Conservation (phyloP, 2,329 filamentous ascomycete genomes). For the Ophiocordyceps camponoti-floridani region DNA sequence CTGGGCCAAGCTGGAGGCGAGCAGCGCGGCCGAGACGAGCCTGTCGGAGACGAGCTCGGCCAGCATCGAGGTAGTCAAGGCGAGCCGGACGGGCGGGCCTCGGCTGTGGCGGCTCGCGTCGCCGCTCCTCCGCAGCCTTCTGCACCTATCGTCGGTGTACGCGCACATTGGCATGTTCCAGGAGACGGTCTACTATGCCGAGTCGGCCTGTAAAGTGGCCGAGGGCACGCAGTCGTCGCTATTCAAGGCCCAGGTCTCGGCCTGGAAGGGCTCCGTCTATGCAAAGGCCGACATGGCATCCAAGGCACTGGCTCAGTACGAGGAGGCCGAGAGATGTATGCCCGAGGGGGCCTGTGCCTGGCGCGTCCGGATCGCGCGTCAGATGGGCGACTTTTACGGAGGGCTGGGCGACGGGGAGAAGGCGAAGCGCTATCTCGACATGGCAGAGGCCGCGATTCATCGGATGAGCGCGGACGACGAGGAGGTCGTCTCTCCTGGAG, state of each 20-base stretch:
- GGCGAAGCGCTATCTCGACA: constrained; percentile 23
- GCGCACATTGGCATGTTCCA: constrained; percentile 72
- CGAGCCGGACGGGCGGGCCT: constrained; percentile 21
- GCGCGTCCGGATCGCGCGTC: constrained; percentile 27
- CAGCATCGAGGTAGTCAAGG: constrained; percentile 8
- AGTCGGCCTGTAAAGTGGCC: constrained; percentile 67
- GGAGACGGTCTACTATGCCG: constrained; percentile 75
- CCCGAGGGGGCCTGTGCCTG: constrained; percentile 19
- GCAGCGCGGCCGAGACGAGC: constrained; percentile 8
- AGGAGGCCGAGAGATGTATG: constrained; percentile 33
- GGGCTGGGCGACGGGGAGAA: constrained; percentile 25
- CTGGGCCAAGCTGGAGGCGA: constrained; percentile 31
- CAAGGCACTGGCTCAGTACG: constrained; percentile 36
- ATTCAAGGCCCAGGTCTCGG: constrained; percentile 33
- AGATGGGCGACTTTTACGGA: constrained; percentile 37
- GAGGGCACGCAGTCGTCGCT: constrained; percentile 45
- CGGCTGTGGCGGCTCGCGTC: constrained; percentile 67
- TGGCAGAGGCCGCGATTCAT: constrained; percentile 29
- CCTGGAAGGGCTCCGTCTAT: constrained; percentile 36
- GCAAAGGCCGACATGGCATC: constrained; percentile 39
- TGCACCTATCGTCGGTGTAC: constrained; percentile 62
- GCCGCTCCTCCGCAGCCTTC: constrained; percentile 51
- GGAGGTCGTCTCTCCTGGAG: neutral
- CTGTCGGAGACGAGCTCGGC: constrained; percentile 12
- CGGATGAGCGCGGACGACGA: constrained; percentile 10